phyloP scores from a whole-genome alignment of 768 basidiomycete species.

The Plicaturopsis crispa region DNA sequence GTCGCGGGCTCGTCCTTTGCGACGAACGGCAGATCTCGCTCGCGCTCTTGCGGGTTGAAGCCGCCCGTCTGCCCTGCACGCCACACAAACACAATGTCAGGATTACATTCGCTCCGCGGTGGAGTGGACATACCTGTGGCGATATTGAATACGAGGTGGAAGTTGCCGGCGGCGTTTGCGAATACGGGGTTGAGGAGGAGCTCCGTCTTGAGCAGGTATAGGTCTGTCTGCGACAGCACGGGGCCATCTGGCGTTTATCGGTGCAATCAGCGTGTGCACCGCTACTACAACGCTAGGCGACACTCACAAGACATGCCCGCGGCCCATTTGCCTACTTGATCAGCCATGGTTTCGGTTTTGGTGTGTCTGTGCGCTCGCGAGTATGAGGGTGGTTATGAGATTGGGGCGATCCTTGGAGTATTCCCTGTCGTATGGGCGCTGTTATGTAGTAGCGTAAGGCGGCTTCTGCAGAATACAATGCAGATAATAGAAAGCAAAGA shows the following conservation, averaged over 20 bases:
- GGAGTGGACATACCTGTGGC: constrained; percentile 40
- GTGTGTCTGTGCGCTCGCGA: not conserved
- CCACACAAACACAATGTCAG: not conserved
- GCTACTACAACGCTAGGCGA: not conserved
- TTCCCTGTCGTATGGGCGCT: too few relatives aligned
- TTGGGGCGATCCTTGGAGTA: too few relatives aligned
- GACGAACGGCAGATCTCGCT: constrained; percentile 47
- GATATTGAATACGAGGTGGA: constrained; percentile 69
- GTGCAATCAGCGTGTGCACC: not conserved
- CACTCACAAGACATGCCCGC: constrained; percentile 27
- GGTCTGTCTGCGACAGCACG: constrained; percentile 70
- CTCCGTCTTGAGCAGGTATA: constrained; percentile 67
- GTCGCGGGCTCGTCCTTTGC: constrained; percentile 60
- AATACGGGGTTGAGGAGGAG: constrained; percentile 74
- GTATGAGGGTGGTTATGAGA: too few relatives aligned
- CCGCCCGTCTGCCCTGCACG: constrained; percentile 50
- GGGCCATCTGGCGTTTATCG: constrained; percentile 52
- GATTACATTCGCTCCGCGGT: not conserved
- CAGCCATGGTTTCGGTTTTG: constrained; percentile 14
- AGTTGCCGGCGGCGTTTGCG: constrained; percentile 28
- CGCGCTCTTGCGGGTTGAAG: constrained; percentile 51
- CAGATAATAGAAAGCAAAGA: too few relatives aligned
- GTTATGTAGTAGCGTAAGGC: too few relatives aligned
- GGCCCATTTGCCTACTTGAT: constrained; percentile 24
- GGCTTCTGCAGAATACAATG: too few relatives aligned